These are phyloP conservation scores for Hirschfeldia incana DNA, from an alignment of 345 rosid species.

Conservation along the genomic window DNA sequence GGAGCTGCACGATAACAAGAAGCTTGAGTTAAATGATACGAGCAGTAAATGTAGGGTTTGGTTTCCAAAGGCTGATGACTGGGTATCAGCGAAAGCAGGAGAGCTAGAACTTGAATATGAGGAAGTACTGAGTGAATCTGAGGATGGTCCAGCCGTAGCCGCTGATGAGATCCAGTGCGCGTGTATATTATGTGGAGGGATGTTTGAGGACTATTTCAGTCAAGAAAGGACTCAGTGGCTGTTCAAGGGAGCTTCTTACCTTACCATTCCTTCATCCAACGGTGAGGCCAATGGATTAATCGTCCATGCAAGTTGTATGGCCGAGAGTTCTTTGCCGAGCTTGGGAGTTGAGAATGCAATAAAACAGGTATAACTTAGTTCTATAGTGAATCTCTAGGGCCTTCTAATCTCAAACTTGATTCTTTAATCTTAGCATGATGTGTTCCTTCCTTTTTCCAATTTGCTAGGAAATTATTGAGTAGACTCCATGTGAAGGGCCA, in stretches of 20 bases:
- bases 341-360: conserved; percentile 48
- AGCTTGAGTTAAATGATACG: conserved; percentile 39
- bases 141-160: conserved; percentile 54
- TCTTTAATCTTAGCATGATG: conserved; percentile 5
- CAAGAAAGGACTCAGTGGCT: conserved; percentile 65
- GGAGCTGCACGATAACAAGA: conserved; percentile 68
- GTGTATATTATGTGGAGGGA: conserved; percentile 83
- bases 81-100: conserved; percentile 60
- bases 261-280: conserved; percentile 43
- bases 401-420: neutral
- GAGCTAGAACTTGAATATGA: conserved; percentile 45
- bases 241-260: conserved; percentile 73
- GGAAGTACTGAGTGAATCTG: conserved; percentile 38
- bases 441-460: conserved; percentile 7
- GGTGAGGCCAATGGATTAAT: conserved; percentile 50
- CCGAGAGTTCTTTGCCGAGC: conserved; percentile 52
- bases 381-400: neutral
- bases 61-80: conserved; percentile 62
- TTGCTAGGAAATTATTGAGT: conserved; percentile 31
- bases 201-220: conserved; percentile 82
- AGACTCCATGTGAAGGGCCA: conserved; percentile 11
- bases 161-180: conserved; percentile 86
- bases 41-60: conserved; percentile 55
- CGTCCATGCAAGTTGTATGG: conserved; percentile 67
- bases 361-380: conserved; percentile 65